phyloP scores from a whole-genome alignment of 83 land plant species.

The Diphasiastrum complanatum region DNA sequence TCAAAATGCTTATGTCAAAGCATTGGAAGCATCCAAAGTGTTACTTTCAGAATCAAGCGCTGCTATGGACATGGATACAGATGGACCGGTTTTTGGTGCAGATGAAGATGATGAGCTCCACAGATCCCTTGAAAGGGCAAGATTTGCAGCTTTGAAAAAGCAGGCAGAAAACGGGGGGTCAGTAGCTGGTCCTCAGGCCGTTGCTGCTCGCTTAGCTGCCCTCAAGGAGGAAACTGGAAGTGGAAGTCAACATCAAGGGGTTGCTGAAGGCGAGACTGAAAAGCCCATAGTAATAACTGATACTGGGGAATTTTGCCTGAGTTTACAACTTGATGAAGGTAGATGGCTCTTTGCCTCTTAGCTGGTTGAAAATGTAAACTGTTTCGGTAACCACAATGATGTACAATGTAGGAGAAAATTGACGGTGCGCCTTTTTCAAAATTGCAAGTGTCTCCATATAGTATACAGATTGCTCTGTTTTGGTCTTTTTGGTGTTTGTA shows the following conservation, averaged over 20 bases:
- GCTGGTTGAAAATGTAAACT: neutral
- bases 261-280: conserved; percentile 37
- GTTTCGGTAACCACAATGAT: conserved; percentile 2
- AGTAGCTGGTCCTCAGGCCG: conserved; percentile 52
- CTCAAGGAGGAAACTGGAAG: neutral
- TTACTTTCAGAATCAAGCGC: conserved; percentile 41
- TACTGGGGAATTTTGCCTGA: conserved; percentile 85
- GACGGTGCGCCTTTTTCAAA: too few species aligned
- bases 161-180: conserved; percentile 28
- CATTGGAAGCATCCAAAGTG: conserved; percentile 78
- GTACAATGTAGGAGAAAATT: neutral
- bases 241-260: conserved; percentile 12
- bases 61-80: conserved; percentile 28
- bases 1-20: conserved; percentile 62
- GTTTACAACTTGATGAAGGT: conserved; percentile 88
- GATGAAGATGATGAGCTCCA: conserved; percentile 84
- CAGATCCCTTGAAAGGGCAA: conserved; percentile 65
- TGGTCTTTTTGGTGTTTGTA: too few species aligned
- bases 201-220: conserved; percentile 41
- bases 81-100: conserved; percentile 48
- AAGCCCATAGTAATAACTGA: conserved; percentile 70
- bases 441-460: too few species aligned
- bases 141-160: conserved; percentile 72
- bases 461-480: too few species aligned
- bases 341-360: neutral